Base-by-base conservation (phyloP, 108 stramenopile genomes). In the Nitzschia sp. region DNA sequence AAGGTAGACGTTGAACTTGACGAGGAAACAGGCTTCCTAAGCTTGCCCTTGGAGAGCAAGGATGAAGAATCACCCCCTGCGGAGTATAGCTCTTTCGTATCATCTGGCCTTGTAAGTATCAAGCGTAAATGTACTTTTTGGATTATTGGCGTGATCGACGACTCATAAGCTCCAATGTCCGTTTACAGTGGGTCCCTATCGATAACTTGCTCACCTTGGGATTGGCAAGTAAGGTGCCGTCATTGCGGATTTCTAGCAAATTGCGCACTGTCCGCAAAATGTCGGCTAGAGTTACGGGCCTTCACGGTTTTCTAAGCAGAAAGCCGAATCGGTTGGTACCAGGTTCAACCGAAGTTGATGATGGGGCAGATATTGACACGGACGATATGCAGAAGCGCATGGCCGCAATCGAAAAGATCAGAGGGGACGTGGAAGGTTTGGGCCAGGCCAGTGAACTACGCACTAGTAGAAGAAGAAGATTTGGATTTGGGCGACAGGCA, bases 241-340 rank as follows among this genome's bases (percentile, higher is more conserved):
- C 57, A 1, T 55, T 76, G 1, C 38, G 63, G 15, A 4, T 76
- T 11, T 76, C 75, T 1, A 41, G 56, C 0, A 30, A 45, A 53
- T 27, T 91, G 25, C 88, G 93, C 21, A 61, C 75, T 16, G 55
- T 90, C 30, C 83, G 93, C 34, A 94, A 94, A 71, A 31, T 75
- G 4, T 69, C 71, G 16, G 83, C 93, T 8, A 62, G 81, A 36
- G 50, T 71, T 11, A 94, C 93, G 38, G 89, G 90, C 22, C 64
- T 94, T 5, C 93, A 94, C 67, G 93, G 93, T 9, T 36, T 90
- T 0, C 15, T 94, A n/a, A 94, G 93, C 75, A 85, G 89, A 32
- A 94, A 94, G 69, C 76, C 52, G 63, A 68, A 48, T 60, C 13
- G 48, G 6, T 6, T 9, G 6, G 6, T 13, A 13, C 6, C 6